Conservation (phyloP, 129 eudicot genomes). For the Pulicaria dysenterica region DNA sequence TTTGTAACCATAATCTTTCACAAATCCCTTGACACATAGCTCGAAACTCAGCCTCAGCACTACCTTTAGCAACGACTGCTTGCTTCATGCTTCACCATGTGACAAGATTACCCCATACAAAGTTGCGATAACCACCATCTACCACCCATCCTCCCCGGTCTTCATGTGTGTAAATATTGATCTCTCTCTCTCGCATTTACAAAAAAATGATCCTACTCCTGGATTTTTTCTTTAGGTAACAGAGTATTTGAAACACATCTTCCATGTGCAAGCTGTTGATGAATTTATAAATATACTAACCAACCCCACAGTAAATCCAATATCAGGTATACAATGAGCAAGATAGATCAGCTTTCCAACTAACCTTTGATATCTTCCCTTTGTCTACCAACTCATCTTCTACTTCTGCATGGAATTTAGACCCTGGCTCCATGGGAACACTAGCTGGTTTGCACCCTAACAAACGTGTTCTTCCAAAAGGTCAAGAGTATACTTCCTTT, state of each 20-base stretch:
- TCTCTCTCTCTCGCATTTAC: background rate
- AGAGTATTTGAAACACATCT: background rate
- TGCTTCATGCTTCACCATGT: background rate
- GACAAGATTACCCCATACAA: background rate
- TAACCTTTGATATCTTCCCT: background rate
- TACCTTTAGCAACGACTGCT: background rate
- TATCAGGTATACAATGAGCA: slow-evolving; percentile 1
- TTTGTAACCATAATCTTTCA: too few relatives aligned
- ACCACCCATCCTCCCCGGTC: background rate
- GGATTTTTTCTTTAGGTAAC: background rate
- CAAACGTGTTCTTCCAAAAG: background rate
- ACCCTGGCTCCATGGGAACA: too few relatives aligned
- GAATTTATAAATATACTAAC: background rate
- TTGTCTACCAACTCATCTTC: background rate
- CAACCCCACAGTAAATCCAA: background rate
- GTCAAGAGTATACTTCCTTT: background rate
- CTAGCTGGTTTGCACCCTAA: background rate
- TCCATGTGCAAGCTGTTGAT: background rate
- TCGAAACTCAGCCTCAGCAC: background rate
- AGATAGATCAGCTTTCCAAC: slow-evolving; percentile 1
- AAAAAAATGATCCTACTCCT: background rate
- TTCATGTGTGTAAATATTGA: background rate
- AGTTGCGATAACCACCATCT: background rate
- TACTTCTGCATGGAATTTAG: background rate
- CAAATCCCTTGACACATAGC: too few relatives aligned